Evolutionary conservation across 73 alveolate species (phyloP), one percentile per base, ranked within the genome.

Genomic region (Stentor roeselii): DNA sequence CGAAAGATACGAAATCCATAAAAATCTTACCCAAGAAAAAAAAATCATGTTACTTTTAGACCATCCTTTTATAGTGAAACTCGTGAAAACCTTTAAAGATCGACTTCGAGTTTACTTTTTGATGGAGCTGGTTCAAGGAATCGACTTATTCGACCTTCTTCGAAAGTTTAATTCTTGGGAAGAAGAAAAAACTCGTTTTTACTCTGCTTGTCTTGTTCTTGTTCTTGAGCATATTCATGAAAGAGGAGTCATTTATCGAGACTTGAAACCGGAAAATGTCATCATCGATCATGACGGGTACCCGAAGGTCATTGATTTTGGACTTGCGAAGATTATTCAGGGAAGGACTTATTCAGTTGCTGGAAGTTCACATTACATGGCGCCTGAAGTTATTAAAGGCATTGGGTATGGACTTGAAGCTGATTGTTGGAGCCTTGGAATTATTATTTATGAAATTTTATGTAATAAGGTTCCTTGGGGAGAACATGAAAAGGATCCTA

Each of bases 51-150:
- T 82, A 60, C 42, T 76, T 34, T 39, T 92, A 27, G 96, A 91
- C 86, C 97, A 92, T 90, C 97, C 97, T 15, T 92, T 92, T 60
- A 92, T 92, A 31, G 90, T 92, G 41, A 90, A 86, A 59, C 86
- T 92, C 38, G 88, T 75, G 42, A 90, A 91, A 86, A 89, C 96
- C 27, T 90, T 90, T 83, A 92, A 92, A 87, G 97, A 92, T 90
- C 78, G 80, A 3, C 78, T 86, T 32, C 78, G 84, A 60, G 90
- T 92, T 60, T 92, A 90, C 78, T 90, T 90, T 75, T 75, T 92
- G 42, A 89, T 76, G 86, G 97, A 92, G 60, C 89, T 87, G 85
- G 34, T 92, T 59, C 88, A 90, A 75, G 97, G 97, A 82, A 84
- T 86, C 40, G 97, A 92, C 78, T 60, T 92, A 50, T 92, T 92